Percentiles rank a stretch among this genome's conserved stretches.
Evolutionary conservation across 2,329 filamentous ascomycete species (phyloP).

Genomic region (Xylariaceae sp.): DNA sequence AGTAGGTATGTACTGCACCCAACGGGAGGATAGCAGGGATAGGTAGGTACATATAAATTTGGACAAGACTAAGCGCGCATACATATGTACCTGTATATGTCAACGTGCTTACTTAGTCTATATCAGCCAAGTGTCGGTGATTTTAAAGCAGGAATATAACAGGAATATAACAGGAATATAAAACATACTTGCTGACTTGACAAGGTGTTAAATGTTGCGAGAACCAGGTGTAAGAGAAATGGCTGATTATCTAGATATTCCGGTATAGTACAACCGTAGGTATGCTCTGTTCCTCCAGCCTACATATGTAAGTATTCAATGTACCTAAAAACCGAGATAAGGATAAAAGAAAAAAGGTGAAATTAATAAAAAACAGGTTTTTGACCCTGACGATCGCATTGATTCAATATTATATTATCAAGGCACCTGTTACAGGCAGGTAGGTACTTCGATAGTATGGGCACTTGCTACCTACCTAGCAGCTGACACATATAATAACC

Average conservation of each 20-base stretch:
- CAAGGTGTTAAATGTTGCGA: too few relatives aligned
- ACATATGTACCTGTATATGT: conserved; percentile 31
- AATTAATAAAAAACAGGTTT: too few relatives aligned
- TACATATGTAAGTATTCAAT: too few relatives aligned
- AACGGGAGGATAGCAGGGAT: neutral
- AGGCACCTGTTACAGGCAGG: neutral
- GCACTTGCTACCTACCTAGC: neutral
- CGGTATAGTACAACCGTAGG: too few relatives aligned
- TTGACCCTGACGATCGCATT: conserved; percentile 15
- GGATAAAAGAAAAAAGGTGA: too few relatives aligned
- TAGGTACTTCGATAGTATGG: neutral
- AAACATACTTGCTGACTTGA: too few relatives aligned
- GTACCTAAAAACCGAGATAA: too few relatives aligned
- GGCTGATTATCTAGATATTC: too few relatives aligned
- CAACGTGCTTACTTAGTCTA: neutral
- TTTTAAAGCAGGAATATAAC: neutral
- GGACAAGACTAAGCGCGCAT: conserved; percentile 10
- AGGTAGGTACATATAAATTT: conserved; percentile 2
- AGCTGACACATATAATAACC: neutral
- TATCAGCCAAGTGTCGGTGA: neutral
- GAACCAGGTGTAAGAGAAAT: too few relatives aligned
- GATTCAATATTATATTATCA: neutral
- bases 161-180: too few relatives aligned
- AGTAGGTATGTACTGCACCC: too few relatives aligned
- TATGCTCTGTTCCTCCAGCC: too few relatives aligned